Evolutionary conservation across 148 eudicot genomes (phyloP).

Genomic region (Cornus florida): DNA sequence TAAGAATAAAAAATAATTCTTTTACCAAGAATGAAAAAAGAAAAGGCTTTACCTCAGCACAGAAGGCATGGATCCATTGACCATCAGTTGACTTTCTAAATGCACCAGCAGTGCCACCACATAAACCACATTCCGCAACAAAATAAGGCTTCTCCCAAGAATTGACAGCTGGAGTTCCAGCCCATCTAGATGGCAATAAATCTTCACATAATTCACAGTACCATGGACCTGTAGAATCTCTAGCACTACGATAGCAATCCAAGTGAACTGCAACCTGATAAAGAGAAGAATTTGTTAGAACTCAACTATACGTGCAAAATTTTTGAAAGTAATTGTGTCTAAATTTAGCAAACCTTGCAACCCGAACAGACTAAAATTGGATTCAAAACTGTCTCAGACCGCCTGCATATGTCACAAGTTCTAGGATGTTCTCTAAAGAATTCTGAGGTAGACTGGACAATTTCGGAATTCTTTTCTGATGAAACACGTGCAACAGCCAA

Average conservation of each 20-base stretch:
- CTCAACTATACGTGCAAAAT: neutral
- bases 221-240: slow-evolving; percentile 89
- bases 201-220: slow-evolving; percentile 91
- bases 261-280: slow-evolving; percentile 89
- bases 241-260: slow-evolving; percentile 82
- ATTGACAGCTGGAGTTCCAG: slow-evolving; percentile 36
- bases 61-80: slow-evolving; percentile 93
- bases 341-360: slow-evolving; percentile 69
- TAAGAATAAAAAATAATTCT: neutral
- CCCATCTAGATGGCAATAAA: slow-evolving; percentile 40
- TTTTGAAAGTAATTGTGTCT: neutral
- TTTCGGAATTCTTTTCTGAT: slow-evolving; percentile 53
- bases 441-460: slow-evolving; percentile 38
- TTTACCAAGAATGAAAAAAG: neutral
- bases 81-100: slow-evolving; percentile 84
- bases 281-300: slow-evolving; percentile 9
- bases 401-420: slow-evolving; percentile 81
- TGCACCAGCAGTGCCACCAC: slow-evolving; percentile 84
- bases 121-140: slow-evolving; percentile 73
- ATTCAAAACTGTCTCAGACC: slow-evolving; percentile 76
- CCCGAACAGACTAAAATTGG: slow-evolving; percentile 73
- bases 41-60: slow-evolving; percentile 80
- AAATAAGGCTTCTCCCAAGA: slow-evolving; percentile 48
- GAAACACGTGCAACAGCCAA: slow-evolving; percentile 45
- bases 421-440: slow-evolving; percentile 51